Conservation (phyloP, 495 filamentous ascomycete species). For the Geopyxis carbonaria region DNA sequence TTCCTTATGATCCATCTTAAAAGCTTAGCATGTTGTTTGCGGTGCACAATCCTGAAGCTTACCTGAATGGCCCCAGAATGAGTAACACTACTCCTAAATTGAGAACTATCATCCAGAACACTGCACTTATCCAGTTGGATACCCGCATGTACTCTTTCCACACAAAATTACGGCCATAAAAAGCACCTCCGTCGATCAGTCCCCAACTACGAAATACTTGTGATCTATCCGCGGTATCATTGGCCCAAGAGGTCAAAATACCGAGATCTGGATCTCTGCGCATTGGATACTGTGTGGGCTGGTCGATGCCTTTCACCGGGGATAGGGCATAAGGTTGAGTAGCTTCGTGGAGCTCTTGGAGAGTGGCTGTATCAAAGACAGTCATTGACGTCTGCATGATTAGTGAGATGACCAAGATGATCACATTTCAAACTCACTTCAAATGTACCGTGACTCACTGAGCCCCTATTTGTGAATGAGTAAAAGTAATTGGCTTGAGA, state of each 20-base stretch:
- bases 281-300: conserved; percentile 17
- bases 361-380: conserved; percentile 19
- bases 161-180: conserved; percentile 22
- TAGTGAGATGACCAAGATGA: too few species aligned
- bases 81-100: conserved; percentile 15
- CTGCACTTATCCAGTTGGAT: conserved; percentile 13
- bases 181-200: conserved; percentile 14
- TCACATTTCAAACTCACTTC: conserved; percentile 9
- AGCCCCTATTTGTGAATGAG: conserved; percentile 7
- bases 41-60: too few species aligned
- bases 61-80: conserved; percentile 19
- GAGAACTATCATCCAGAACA: conserved; percentile 16
- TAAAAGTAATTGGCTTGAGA: background rate
- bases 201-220: conserved; percentile 24
- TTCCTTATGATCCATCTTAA: conserved; percentile 19
- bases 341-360: conserved; percentile 20
- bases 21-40: too few species aligned
- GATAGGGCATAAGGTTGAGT: conserved; percentile 18
- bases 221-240: conserved; percentile 17
- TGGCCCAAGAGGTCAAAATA: conserved; percentile 17
- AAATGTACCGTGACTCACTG: conserved; percentile 16
- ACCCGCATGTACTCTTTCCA: conserved; percentile 20
- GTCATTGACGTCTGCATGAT: conserved; percentile 15
- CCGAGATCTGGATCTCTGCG: conserved; percentile 15
- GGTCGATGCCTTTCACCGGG: conserved; percentile 15